phyloP scores from a whole-genome alignment of 768 basidiomycete genomes.

The Asterophora parasitica region DNA sequence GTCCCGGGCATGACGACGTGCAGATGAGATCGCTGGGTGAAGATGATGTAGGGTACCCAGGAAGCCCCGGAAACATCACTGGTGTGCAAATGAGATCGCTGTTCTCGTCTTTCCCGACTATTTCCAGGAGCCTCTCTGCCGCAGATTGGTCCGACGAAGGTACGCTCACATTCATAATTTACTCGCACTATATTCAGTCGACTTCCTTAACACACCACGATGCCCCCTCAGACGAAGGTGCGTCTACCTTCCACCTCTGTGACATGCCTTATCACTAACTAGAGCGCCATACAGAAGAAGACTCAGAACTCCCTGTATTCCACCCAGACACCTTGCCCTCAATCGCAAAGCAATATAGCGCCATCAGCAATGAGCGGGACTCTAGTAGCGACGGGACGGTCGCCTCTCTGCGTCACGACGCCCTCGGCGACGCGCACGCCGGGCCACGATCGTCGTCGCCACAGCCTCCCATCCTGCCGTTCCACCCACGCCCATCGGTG shows the following conservation, averaged over 20 bases:
- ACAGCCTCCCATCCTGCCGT: neutral
- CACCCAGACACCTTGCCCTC: constrained; percentile 1
- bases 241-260: neutral
- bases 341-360: constrained; percentile 1
- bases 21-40: neutral
- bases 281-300: neutral
- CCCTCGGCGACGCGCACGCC: constrained; percentile 1
- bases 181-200: neutral
- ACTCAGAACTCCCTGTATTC: constrained; percentile 1
- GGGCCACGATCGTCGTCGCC: neutral
- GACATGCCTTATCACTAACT: too few species aligned
- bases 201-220: neutral
- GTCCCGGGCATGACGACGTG: too few species aligned
- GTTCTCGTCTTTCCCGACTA: neutral
- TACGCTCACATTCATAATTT: neutral
- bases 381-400: constrained; percentile 2
- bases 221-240: neutral
- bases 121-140: constrained; percentile 1
- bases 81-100: neutral
- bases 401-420: constrained; percentile 3
- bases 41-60: too few species aligned
- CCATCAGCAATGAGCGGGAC: neutral
- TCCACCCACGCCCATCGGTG: constrained; percentile 3
- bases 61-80: too few species aligned
- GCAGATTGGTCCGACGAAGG: constrained; percentile 4